Evolutionary conservation across 257 asterid genomes (phyloP), one percentile per base, ranked within the genome.

Genomic region (Solanum pennellii): DNA sequence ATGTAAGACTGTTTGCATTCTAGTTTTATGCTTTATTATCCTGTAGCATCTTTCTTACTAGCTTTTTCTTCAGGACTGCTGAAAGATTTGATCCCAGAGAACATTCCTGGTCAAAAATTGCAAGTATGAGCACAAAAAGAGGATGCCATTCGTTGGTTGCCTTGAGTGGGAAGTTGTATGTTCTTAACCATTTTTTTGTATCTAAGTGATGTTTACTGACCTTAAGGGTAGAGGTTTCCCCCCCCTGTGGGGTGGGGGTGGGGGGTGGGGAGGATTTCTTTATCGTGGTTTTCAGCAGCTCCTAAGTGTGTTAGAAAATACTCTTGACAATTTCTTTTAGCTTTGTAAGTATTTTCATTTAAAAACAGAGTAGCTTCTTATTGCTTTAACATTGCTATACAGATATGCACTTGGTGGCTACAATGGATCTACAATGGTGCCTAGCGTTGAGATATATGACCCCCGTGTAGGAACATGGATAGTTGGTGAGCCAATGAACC

Each of bases 11-110:
- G 23, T 29, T 37, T 66, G 18, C 8, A 42, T 69, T 68, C 11
- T 21, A 77, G 33, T 23, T 68, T 29, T 25, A 9, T 69, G 87
- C 44, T 69, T 29, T 86, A 31, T 56, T 86, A 69, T 68, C 65
- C 42, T 44, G 49, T 77, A 18, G 41, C 86, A 47, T 37, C 83
- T 77, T 66, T 13, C 56, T 45, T 62, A 79, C 62, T 18, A 27
- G 33, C 35, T 13, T 68, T 47, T 62, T 62, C 89, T 41, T 62
- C 86, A 96, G 98, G 92, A 90, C 97, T 89, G 98, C 96, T 71
- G 98, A 96, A 92, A 94, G 97, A 89, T 96, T 94, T 82, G 98
- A 96, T 89, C 98, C 98, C 41, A 91, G 98, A 88, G 98, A 96
- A 88, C 95, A 94, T 91, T 90, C 95, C 49, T 94, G 98, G 98